A percentile compares a stretch with the other conserved stretches of the same genome.
phyloP scores from a whole-genome alignment of 2,329 filamentous ascomycete species.

The Paraphaeosphaeria sporulosa region DNA sequence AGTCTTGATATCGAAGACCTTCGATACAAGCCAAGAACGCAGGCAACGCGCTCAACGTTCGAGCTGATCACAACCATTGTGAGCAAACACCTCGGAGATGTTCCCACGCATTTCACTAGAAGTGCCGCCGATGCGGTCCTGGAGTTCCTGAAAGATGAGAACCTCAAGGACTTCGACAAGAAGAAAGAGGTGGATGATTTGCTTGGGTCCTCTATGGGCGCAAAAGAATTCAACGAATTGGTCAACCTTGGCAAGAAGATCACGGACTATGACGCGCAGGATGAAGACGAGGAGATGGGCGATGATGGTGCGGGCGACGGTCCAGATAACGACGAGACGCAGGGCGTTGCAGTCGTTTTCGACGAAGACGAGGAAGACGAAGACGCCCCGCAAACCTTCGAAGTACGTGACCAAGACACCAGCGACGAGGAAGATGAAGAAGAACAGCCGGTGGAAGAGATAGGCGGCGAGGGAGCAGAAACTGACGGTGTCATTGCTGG shows the following conservation, averaged over 20 bases:
- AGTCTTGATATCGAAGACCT: slow-evolving; percentile 91
- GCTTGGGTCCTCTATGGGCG: slow-evolving; percentile 78
- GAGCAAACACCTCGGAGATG: slow-evolving; percentile 86
- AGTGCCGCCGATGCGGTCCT: slow-evolving; percentile 93
- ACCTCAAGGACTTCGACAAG: slow-evolving; percentile 96
- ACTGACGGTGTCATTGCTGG: slow-evolving; percentile 58
- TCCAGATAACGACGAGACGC: slow-evolving; percentile 81
- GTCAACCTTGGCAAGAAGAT: slow-evolving; percentile 98
- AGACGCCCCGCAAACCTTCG: slow-evolving; percentile 77
- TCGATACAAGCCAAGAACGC: slow-evolving; percentile 88
- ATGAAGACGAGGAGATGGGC: slow-evolving; percentile 84
- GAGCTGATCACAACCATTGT: slow-evolving; percentile 93
- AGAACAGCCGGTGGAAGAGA: slow-evolving; percentile 66
- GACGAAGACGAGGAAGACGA: slow-evolving; percentile 86
- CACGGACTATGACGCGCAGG: slow-evolving; percentile 95
- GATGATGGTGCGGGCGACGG: slow-evolving; percentile 70
- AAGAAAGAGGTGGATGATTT: slow-evolving; percentile 98
- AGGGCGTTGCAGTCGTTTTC: slow-evolving; percentile 97
- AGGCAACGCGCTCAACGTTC: slow-evolving; percentile 90
- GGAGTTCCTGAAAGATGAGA: slow-evolving; percentile 92
- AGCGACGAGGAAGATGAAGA: slow-evolving; percentile 79
- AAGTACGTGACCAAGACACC: slow-evolving; percentile 84
- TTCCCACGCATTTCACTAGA: slow-evolving; percentile 87
- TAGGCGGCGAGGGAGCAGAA: slow-evolving; percentile 60
- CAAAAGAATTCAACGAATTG: slow-evolving; percentile 95